phyloP scores from a whole-genome alignment of 2,329 filamentous ascomycete genomes.

The Claviceps sp. region DNA sequence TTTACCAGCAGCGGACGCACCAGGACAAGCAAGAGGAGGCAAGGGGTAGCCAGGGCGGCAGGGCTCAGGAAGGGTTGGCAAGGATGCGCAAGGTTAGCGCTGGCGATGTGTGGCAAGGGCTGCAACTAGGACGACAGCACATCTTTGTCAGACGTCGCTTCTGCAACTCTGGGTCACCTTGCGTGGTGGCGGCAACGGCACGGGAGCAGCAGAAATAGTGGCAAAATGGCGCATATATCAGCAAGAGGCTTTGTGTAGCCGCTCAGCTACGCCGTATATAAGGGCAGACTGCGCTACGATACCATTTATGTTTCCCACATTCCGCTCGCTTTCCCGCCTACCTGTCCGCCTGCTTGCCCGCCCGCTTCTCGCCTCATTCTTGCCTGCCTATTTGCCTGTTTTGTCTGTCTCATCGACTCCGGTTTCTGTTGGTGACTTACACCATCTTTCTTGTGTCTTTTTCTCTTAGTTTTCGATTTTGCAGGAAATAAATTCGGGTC shows the following conservation, averaged over 20 bases:
- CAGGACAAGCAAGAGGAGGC: constrained; percentile 4
- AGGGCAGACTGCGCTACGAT: not conserved
- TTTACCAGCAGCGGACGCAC: not conserved
- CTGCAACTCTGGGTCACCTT: too few relatives aligned
- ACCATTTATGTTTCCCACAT: not conserved
- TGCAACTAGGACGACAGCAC: not conserved
- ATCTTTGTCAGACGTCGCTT: not conserved
- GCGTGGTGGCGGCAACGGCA: not conserved
- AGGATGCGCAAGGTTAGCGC: too few relatives aligned
- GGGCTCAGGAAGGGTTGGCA: too few relatives aligned
- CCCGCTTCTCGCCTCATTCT: too few relatives aligned
- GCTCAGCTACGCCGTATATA: not conserved
- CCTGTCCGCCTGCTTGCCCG: too few relatives aligned
- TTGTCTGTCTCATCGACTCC: not conserved
- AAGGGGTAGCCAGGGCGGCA: not conserved
- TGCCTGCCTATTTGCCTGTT: not conserved
- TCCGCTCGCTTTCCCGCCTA: not conserved
- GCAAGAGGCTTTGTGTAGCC: not conserved
- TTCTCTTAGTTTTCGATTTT: constrained; percentile 11
- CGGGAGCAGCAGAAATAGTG: too few relatives aligned
- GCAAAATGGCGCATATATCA: not conserved
- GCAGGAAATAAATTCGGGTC: constrained; percentile 12
- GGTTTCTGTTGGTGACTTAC: not conserved
- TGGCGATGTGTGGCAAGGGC: not conserved
- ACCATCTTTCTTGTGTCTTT: constrained; percentile 1